Conservation (phyloP, 2,329 filamentous ascomycete species). For the Aspergillus persii region DNA sequence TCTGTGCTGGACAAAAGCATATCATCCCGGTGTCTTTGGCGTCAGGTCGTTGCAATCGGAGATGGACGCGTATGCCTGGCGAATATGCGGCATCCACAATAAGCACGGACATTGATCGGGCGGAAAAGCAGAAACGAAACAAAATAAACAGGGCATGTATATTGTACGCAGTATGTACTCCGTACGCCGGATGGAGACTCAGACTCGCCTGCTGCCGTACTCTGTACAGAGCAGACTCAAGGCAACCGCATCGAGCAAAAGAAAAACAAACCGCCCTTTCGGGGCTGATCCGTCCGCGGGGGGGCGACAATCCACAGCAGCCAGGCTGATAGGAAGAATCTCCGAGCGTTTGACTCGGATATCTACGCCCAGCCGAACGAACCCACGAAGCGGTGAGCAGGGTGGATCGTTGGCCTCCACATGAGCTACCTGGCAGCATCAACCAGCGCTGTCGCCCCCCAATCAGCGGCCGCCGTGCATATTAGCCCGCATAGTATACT, state of each 20-base stretch:
- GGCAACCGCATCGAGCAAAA: neutral
- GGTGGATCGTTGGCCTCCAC: slow-evolving; percentile 1
- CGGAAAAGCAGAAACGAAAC: neutral
- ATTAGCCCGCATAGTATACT: slow-evolving; percentile 2
- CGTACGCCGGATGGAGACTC: too few relatives aligned
- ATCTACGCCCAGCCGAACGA: neutral
- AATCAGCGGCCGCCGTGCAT: slow-evolving; percentile 1
- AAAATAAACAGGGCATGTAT: neutral
- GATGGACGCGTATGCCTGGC: neutral
- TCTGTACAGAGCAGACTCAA: neutral
- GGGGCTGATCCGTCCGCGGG: neutral
- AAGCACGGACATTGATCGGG: neutral
- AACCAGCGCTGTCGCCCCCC: neutral
- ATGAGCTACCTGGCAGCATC: slow-evolving; percentile 5
- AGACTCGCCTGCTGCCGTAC: too few relatives aligned
- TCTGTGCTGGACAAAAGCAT: neutral
- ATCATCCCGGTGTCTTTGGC: neutral
- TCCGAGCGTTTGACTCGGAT: neutral
- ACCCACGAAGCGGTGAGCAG: slow-evolving; percentile 4
- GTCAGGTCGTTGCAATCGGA: neutral
- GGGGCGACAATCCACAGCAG: neutral
- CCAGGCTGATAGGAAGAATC: neutral
- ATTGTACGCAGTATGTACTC: neutral
- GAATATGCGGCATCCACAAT: neutral
- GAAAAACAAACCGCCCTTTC: neutral